These are phyloP conservation scores for Phoma herbarum DNA, from an alignment of 2,329 filamentous ascomycete species.

Conservation along the genomic window DNA sequence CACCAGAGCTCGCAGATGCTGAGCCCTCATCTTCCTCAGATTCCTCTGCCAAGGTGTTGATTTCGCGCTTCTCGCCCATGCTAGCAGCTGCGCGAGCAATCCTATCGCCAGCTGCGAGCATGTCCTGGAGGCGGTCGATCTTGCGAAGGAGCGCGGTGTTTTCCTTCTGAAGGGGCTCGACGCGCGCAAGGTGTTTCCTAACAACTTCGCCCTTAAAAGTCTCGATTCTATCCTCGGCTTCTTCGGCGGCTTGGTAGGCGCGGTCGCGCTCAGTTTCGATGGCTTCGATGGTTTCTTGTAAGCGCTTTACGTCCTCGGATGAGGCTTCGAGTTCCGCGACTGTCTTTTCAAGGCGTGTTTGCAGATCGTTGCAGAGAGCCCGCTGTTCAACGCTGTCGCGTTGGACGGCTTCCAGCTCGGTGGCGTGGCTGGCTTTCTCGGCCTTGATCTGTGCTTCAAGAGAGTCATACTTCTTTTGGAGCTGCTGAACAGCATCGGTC, in stretches of 20 bases:
- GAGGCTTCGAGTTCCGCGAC: conserved; percentile 18
- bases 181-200: conserved; percentile 45
- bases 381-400: conserved; percentile 30
- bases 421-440: conserved; percentile 28
- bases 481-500: conserved; percentile 43
- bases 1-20: neutral
- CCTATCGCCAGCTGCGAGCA: conserved; percentile 48
- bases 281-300: conserved; percentile 25
- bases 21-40: conserved; percentile 33
- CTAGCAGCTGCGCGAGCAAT: conserved; percentile 48
- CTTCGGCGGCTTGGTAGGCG: conserved; percentile 31
- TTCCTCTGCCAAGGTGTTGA: conserved; percentile 44
- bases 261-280: conserved; percentile 33
- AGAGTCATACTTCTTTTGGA: conserved; percentile 47
- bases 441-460: conserved; percentile 35
- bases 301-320: conserved; percentile 21
- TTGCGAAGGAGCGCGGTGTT: conserved; percentile 44
- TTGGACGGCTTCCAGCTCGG: conserved; percentile 34
- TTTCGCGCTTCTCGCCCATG: conserved; percentile 46
- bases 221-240: conserved; percentile 48
- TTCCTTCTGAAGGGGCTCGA: conserved; percentile 47
- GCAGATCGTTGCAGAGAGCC: conserved; percentile 27
- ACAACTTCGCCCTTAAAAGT: conserved; percentile 50
- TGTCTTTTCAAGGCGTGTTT: conserved; percentile 29
- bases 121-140: conserved; percentile 46